Base-by-base conservation (phyloP, 352 stramenopile genomes). In the Pythium scleroteichum region DNA sequence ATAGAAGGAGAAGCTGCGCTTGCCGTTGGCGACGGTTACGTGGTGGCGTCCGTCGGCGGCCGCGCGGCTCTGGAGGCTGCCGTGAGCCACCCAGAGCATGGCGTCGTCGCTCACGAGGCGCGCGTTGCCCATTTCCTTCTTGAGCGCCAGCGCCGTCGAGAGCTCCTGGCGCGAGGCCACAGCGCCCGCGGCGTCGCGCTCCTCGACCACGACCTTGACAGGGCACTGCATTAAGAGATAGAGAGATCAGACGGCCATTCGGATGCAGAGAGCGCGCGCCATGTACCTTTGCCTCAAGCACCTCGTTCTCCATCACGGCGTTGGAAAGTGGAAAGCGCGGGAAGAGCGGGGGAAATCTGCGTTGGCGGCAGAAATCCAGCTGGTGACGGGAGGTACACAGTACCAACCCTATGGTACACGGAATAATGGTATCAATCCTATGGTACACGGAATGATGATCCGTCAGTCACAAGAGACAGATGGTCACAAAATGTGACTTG, bases 61-160 rank as follows among this genome's bases (percentile, higher is more conserved):
- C 10, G 23, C 78, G 32, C 76, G 76, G 55, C 74, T 70, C 8
- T 79, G 73, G 26, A 94, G 41, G 13, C 71, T 56, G n/a, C 71
- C 69, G 24, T 78, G 68, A 0, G 71, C 75, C 4, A 92, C 79
- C 81, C 83, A 94, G 26, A 94, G 55, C 66, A 92, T 76, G 2
- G 61, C 60, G 45, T 92, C 85, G 19, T 78, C 81, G 35, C 79
- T 88, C 13, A 92, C 85, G 7, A 94, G 67, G 0, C 85, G 80
- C 53, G 85, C 85, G 24, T 94, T 94, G 23, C 83, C 82, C 19
- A 92, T 62, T 54, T 94, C 85, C 57, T 92, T 92, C 58, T 87
- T 88, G 39, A 94, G 69, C 19, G 79, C 52, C 14, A 94, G 64
- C 12, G 69, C 57, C 3, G 57, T 72, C 47, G 73, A 64, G 19